Evolutionary conservation across 768 basidiomycete genomes (phyloP).

Genomic region (Pleurotus pulmonarius): DNA sequence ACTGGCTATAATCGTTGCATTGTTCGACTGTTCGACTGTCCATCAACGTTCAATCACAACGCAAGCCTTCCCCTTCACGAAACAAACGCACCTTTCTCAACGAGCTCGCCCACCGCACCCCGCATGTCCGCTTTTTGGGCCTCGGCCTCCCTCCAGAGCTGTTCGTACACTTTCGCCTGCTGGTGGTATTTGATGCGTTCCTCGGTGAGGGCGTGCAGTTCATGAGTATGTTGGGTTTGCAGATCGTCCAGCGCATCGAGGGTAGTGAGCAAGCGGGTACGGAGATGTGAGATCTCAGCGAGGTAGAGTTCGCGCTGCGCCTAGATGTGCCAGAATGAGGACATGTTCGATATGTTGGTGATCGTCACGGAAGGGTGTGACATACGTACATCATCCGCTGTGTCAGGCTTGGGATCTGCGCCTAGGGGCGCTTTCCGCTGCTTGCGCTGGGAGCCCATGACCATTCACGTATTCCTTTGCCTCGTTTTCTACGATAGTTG

Average conservation of each 20-base stretch:
- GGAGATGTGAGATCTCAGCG: slow-evolving; percentile 16
- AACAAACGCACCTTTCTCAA: slow-evolving; percentile 53
- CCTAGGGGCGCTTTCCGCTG: too few relatives aligned
- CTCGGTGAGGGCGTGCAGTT: slow-evolving; percentile 10
- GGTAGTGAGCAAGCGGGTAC: slow-evolving; percentile 10
- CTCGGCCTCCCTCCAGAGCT: slow-evolving; percentile 17
- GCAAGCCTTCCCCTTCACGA: not conserved
- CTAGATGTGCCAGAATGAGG: too few relatives aligned
- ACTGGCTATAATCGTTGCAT: slow-evolving; percentile 38
- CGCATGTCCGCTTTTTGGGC: slow-evolving; percentile 50
- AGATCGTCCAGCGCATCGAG: slow-evolving; percentile 16
- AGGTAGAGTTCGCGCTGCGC: slow-evolving; percentile 14
- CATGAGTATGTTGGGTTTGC: slow-evolving; percentile 1
- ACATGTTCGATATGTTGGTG: too few relatives aligned
- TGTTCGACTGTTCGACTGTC: slow-evolving; percentile 34
- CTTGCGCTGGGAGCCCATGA: too few relatives aligned
- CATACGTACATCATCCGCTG: too few relatives aligned
- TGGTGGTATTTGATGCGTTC: slow-evolving; percentile 2
- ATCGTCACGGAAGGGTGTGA: too few relatives aligned
- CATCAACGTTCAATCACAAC: slow-evolving; percentile 1
- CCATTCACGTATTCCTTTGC: too few relatives aligned
- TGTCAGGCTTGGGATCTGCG: too few relatives aligned
- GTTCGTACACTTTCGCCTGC: slow-evolving; percentile 7
- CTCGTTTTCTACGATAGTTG: too few relatives aligned
- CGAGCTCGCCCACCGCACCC: slow-evolving; percentile 46